These are phyloP conservation scores for Xylaria castorea DNA, from an alignment of 495 filamentous ascomycete species.

Conservation along the genomic window DNA sequence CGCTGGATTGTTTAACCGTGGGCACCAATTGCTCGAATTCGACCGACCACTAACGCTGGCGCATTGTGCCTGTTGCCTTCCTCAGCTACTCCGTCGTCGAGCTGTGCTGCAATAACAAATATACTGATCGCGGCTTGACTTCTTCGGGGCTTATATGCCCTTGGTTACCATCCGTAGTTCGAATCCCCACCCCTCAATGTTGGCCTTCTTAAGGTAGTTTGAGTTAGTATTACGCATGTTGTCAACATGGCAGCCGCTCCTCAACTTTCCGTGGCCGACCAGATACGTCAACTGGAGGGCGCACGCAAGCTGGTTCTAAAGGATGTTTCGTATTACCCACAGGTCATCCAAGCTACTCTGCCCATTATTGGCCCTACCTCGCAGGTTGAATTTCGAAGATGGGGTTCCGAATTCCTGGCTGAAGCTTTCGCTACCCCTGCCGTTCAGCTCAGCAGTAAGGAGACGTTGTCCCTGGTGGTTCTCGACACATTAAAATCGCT, in stretches of 20 bases:
- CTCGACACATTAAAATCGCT: conserved; percentile 76
- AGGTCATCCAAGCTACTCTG: conserved; percentile 87
- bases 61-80: conserved; percentile 12
- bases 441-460: conserved; percentile 74
- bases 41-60: neutral
- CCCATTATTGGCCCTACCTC: conserved; percentile 82
- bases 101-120: neutral
- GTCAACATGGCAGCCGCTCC: conserved; percentile 50
- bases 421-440: conserved; percentile 92
- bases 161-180: conserved; percentile 20
- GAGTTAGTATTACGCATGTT: conserved; percentile 17
- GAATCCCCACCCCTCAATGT: conserved; percentile 7
- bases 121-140: neutral
- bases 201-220: conserved; percentile 18
- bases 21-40: conserved; percentile 6
- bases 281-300: conserved; percentile 81
- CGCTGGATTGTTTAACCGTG: neutral
- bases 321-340: conserved; percentile 83
- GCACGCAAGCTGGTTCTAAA: conserved; percentile 87
- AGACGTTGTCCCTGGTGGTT: conserved; percentile 71
- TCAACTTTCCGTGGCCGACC: conserved; percentile 67
- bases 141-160: conserved; percentile 1
- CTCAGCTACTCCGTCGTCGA: neutral
- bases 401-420: conserved; percentile 95
- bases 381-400: conserved; percentile 82